Evolutionary conservation across 257 asterid genomes (phyloP).

Genomic region (Solanum paucissectum): DNA sequence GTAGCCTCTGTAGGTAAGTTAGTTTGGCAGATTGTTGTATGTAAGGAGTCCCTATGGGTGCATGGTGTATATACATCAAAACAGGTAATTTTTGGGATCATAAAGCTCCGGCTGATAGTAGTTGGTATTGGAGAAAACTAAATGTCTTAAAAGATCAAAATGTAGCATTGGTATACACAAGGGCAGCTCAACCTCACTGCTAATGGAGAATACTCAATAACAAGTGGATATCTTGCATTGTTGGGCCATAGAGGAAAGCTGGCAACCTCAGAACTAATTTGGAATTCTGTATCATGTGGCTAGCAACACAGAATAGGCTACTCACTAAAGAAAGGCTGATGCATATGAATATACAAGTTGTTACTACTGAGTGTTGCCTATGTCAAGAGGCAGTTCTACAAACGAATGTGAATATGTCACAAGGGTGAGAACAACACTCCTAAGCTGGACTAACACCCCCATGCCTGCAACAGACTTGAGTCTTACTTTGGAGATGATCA

Average conservation of each 20-base stretch:
- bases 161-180: too few relatives aligned
- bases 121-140: not conserved
- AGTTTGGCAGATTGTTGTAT: too few relatives aligned
- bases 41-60: not conserved
- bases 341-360: not conserved
- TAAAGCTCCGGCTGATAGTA: not conserved
- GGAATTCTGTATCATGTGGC: not conserved
- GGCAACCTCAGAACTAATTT: too few relatives aligned
- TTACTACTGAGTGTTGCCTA: too few relatives aligned
- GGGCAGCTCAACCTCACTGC: too few relatives aligned
- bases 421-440: too few relatives aligned
- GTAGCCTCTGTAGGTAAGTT: too few relatives aligned
- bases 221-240: not conserved
- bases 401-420: too few relatives aligned
- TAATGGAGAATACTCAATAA: not conserved
- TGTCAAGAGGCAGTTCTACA: too few relatives aligned
- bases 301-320: not conserved
- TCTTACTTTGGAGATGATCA: too few relatives aligned
- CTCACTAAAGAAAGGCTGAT: not conserved
- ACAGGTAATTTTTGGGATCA: not conserved
- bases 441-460: too few relatives aligned
- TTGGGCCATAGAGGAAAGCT: not conserved
- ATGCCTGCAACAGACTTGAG: too few relatives aligned
- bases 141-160: not conserved
- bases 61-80: not conserved